Evolutionary conservation across 371 early-diverging fungal species (phyloP).

Genomic region (Cokeromyces recurvatus): DNA sequence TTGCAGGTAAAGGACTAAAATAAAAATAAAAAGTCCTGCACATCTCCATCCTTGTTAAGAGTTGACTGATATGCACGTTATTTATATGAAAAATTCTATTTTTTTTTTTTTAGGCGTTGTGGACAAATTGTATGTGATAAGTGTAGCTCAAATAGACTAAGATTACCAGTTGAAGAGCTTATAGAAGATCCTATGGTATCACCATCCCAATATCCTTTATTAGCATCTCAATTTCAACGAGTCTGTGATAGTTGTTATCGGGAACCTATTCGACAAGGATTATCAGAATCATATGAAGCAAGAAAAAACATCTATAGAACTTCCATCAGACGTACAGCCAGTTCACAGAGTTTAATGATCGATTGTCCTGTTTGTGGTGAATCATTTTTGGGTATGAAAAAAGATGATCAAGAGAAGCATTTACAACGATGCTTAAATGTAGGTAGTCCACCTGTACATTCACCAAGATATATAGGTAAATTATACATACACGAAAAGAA

Average conservation of each 20-base stretch:
- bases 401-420: slow-evolving; percentile 50
- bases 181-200: slow-evolving; percentile 44
- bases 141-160: slow-evolving; percentile 49
- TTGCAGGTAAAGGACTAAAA: slow-evolving; percentile 35
- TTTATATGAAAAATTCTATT: too few relatives aligned
- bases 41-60: too few relatives aligned
- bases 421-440: slow-evolving; percentile 19
- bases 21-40: neutral
- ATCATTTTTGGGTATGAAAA: slow-evolving; percentile 38
- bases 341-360: slow-evolving; percentile 60
- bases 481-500: neutral
- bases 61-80: too few relatives aligned
- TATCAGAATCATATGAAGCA: slow-evolving; percentile 10
- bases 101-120: slow-evolving; percentile 43
- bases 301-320: slow-evolving; percentile 1
- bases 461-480: slow-evolving; percentile 65
- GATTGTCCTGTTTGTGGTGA: slow-evolving; percentile 79
- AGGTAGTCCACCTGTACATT: slow-evolving; percentile 42
- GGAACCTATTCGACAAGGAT: slow-evolving; percentile 19
- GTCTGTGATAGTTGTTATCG: slow-evolving; percentile 42
- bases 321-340: slow-evolving; percentile 23
- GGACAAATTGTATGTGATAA: slow-evolving; percentile 71
- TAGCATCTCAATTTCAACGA: slow-evolving; percentile 38
- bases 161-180: slow-evolving; percentile 28
- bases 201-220: slow-evolving; percentile 29